These are phyloP conservation scores for Eremochloa ophiuroides DNA, from an alignment of 176 grass and related monocot genomes.

Conservation along the genomic window DNA sequence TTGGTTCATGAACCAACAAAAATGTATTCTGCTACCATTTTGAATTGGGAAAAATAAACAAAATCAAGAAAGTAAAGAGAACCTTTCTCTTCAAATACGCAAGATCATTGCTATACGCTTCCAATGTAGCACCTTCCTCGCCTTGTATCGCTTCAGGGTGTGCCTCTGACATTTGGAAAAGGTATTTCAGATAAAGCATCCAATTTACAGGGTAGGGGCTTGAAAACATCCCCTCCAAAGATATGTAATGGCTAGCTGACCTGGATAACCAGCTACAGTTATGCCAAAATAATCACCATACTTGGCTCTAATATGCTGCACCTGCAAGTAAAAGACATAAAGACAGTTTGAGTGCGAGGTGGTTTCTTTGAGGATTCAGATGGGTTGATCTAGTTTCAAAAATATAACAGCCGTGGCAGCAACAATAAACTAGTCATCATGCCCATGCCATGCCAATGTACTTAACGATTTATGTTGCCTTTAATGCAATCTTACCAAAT, in stretches of 20 bases:
- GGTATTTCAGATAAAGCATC: background rate
- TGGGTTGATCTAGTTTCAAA: background rate
- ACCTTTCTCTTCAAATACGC: conserved; percentile 92
- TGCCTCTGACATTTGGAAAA: conserved; percentile 61
- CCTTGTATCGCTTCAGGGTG: conserved; percentile 78
- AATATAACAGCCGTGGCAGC: background rate
- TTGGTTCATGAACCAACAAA: conserved; percentile 14
- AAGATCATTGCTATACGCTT: conserved; percentile 77
- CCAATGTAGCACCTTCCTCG: conserved; percentile 59
- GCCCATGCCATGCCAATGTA: background rate
- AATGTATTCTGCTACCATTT: conserved; percentile 1
- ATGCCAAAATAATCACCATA: conserved; percentile 90
- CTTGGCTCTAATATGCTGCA: conserved; percentile 62
- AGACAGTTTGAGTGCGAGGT: background rate
- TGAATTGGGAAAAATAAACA: background rate
- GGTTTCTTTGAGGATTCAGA: conserved; percentile 4
- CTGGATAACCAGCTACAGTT: conserved; percentile 90
- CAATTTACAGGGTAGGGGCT: background rate
- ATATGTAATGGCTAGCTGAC: conserved; percentile 31
- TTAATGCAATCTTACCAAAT: conserved; percentile 51
- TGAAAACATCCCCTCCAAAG: conserved; percentile 2
- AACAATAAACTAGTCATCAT: background rate
- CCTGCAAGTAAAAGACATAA: conserved; percentile 52
- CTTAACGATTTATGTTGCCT: background rate
- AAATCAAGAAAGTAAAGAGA: conserved; percentile 5